Conservation (phyloP, 192 early-diverging fungal genomes). For the Entomortierella chlamydospora region DNA sequence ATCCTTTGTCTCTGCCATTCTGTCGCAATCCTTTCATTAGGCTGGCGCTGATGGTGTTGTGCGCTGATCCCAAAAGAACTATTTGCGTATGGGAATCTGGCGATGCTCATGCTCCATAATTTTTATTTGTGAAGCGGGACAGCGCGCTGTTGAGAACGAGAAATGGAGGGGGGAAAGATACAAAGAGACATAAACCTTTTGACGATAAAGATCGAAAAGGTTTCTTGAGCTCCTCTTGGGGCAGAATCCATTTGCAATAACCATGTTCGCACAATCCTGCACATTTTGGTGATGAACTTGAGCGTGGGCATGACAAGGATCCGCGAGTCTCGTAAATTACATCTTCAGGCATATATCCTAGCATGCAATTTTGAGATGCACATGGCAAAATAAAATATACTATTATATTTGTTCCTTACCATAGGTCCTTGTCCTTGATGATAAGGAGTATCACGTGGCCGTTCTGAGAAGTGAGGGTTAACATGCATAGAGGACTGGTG, state of each 20-base stretch:
- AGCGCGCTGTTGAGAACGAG: conserved; percentile 1
- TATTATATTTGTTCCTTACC: conserved; percentile 15
- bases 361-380: too few relatives aligned
- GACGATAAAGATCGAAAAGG: neutral
- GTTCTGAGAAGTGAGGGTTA: conserved; percentile 62
- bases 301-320: neutral
- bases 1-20: neutral
- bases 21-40: neutral
- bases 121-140: conserved; percentile 33
- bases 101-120: conserved; percentile 16
- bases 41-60: neutral
- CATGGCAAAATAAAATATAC: too few relatives aligned
- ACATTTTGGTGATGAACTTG: neutral
- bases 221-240: neutral
- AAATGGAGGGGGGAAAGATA: neutral
- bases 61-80: neutral
- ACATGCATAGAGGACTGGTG: conserved; percentile 62
- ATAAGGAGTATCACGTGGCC: conserved; percentile 6
- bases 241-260: neutral
- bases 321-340: too few relatives aligned
- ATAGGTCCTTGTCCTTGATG: conserved; percentile 17
- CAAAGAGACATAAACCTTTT: neutral
- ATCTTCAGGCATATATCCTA: too few relatives aligned
- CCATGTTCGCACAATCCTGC: neutral
- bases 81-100: neutral